These are phyloP conservation scores for Pyrus bretschneideri DNA, from an alignment of 306 rosid species.

Conservation along the genomic window DNA sequence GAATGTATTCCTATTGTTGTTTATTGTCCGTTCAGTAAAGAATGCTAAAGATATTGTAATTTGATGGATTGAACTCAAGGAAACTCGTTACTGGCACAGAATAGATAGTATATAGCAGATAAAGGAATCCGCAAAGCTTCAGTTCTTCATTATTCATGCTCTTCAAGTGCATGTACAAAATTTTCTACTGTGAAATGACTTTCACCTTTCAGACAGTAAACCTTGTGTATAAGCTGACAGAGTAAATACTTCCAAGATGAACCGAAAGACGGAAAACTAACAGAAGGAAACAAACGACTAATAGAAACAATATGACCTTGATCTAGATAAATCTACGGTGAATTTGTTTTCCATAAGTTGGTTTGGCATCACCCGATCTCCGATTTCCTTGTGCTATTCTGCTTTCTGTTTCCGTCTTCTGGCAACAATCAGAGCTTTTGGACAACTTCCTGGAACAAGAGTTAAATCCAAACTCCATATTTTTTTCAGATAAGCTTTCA, in stretches of 20 bases:
- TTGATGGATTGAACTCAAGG: background rate
- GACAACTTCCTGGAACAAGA: conserved; percentile 38
- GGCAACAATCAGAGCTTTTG: conserved; percentile 73
- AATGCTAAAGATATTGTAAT: background rate
- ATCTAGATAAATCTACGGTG: conserved; percentile 35
- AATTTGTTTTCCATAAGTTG: conserved; percentile 37
- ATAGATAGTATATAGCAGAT: background rate
- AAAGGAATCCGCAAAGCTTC: background rate
- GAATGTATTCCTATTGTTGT: background rate
- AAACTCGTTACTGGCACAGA: background rate
- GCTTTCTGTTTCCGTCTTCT: conserved; percentile 27
- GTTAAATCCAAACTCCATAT: conserved; percentile 32
- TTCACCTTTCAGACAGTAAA: background rate
- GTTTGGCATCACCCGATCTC: conserved; percentile 62
- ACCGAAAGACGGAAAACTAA: conserved; percentile 23
- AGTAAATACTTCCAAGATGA: conserved; percentile 12
- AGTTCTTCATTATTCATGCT: conserved; percentile 12
- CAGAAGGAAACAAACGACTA: background rate
- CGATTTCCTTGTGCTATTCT: conserved; percentile 28
- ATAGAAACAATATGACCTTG: background rate
- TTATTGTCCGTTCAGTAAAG: background rate
- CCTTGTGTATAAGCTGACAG: background rate
- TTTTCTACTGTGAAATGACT: background rate
- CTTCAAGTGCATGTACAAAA: conserved; percentile 13
- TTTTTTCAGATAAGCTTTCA: conserved; percentile 42